phyloP scores from a whole-genome alignment of 2,329 filamentous ascomycete genomes.

The Stenocarpella maydis region DNA sequence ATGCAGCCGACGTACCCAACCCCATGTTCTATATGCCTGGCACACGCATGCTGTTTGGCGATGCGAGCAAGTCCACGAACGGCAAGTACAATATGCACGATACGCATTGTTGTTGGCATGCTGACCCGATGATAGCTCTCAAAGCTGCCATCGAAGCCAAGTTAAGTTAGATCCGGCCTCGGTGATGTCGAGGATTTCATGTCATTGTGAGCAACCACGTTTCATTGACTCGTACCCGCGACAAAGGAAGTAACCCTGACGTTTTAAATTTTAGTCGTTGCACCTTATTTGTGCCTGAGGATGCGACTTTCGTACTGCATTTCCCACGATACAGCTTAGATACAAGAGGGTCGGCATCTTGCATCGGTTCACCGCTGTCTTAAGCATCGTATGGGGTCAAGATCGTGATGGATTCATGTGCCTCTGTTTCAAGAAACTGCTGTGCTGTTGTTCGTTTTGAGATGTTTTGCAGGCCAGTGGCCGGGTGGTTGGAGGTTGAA shows the following conservation, averaged over 20 bases:
- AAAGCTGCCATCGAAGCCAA: conserved; percentile 50
- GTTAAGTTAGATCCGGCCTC: not conserved
- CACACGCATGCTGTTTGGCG: conserved; percentile 91
- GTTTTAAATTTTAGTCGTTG: not conserved
- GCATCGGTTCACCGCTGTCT: conserved; percentile 20
- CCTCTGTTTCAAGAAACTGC: not conserved
- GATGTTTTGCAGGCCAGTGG: conserved; percentile 3
- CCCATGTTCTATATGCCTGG: conserved; percentile 94
- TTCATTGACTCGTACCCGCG: not conserved
- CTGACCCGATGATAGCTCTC: conserved; percentile 48
- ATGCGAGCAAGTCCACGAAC: conserved; percentile 85
- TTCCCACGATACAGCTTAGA: conserved; percentile 25
- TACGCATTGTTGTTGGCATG: not conserved
- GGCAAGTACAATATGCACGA: conserved; percentile 56
- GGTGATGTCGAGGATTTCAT: not conserved
- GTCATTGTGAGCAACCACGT: not conserved
- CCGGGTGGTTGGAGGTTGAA: not conserved
- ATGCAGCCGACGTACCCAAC: conserved; percentile 82
- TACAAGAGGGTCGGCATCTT: conserved; percentile 3
- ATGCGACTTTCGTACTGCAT: not conserved
- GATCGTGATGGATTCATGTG: not conserved
- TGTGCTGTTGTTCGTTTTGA: not conserved
- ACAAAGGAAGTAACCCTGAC: not conserved
- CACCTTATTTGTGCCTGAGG: not conserved
- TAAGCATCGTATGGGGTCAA: conserved; percentile 8